A percentile compares a stretch with the other conserved stretches of the same genome.
These are phyloP conservation scores for Backusella luteola DNA, from an alignment of 192 early-diverging fungal species.

Conservation along the genomic window DNA sequence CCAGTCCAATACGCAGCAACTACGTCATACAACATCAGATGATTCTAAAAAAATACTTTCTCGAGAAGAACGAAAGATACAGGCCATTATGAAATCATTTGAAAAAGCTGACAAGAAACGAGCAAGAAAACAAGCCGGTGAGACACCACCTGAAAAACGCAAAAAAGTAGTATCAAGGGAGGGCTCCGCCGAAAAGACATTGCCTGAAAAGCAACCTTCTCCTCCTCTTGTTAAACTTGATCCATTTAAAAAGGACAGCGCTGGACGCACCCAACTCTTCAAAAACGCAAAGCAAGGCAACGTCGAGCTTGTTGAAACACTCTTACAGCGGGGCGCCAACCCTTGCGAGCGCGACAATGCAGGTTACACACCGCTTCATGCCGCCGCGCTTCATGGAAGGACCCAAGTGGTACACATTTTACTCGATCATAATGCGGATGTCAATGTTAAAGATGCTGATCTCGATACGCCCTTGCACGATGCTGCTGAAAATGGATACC, in stretches of 20 bases:
- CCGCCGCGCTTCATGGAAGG: conserved; percentile 58
- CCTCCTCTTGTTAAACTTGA: conserved; percentile 29
- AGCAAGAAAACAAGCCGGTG: conserved; percentile 21
- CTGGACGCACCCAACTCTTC: conserved; percentile 66
- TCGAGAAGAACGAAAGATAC: conserved; percentile 69
- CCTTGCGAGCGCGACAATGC: conserved; percentile 61
- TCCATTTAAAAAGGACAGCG: conserved; percentile 51
- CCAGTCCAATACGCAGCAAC: conserved; percentile 12
- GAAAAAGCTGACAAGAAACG: conserved; percentile 55
- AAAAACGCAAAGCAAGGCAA: conserved; percentile 61
- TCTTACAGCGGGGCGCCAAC: conserved; percentile 61
- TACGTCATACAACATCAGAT: not conserved
- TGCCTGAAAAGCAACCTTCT: not conserved
- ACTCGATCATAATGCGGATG: conserved; percentile 55
- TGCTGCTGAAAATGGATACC: conserved; percentile 53
- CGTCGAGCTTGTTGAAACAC: conserved; percentile 42
- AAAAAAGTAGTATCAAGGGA: conserved; percentile 8
- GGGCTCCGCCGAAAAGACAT: conserved; percentile 7
- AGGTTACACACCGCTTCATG: conserved; percentile 66
- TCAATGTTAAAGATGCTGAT: conserved; percentile 56
- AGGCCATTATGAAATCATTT: conserved; percentile 59
- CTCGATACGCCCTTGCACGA: conserved; percentile 71
- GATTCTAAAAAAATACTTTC: conserved; percentile 23
- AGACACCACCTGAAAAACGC: not conserved
- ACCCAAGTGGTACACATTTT: conserved; percentile 49